phyloP scores from a whole-genome alignment of 2,329 filamentous ascomycete species.

The Stachybotrys echinatus region DNA sequence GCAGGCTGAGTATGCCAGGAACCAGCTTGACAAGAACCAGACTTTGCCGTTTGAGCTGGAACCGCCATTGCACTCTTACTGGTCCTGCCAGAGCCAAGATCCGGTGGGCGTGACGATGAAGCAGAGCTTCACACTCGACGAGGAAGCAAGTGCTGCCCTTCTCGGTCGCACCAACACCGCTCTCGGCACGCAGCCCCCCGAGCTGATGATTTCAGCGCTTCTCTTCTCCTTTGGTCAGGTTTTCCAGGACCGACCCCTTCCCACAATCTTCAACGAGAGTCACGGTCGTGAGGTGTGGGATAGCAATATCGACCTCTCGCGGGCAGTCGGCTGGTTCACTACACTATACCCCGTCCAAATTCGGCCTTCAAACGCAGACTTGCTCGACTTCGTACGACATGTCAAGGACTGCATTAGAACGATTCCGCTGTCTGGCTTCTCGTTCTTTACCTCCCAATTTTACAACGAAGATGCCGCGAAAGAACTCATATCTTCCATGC shows the following conservation, averaged over 20 bases:
- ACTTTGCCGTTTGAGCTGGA: background rate
- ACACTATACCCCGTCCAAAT: conserved; percentile 10
- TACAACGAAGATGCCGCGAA: conserved; percentile 10
- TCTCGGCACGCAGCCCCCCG: conserved; percentile 23
- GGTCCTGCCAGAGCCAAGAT: too few relatives aligned
- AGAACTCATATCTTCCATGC: conserved; percentile 22
- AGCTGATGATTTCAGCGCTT: conserved; percentile 23
- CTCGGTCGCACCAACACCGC: conserved; percentile 10
- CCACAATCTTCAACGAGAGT: conserved; percentile 24
- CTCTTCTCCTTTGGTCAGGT: conserved; percentile 18
- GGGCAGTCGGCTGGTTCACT: conserved; percentile 33
- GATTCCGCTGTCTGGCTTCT: conserved; percentile 11
- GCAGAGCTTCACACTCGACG: background rate
- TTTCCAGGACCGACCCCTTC: conserved; percentile 21
- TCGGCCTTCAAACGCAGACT: background rate
- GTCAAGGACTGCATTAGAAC: conserved; percentile 14
- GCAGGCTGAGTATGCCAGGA: background rate
- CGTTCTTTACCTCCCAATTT: conserved; percentile 13
- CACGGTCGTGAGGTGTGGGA: conserved; percentile 28
- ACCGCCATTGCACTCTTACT: background rate
- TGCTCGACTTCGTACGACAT: conserved; percentile 8
- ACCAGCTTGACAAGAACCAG: background rate
- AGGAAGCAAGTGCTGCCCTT: conserved; percentile 7
- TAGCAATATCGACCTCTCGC: conserved; percentile 19
- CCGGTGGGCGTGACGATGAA: too few relatives aligned